phyloP scores from a whole-genome alignment of 352 stramenopile species.

The Phytophthora multivora region DNA sequence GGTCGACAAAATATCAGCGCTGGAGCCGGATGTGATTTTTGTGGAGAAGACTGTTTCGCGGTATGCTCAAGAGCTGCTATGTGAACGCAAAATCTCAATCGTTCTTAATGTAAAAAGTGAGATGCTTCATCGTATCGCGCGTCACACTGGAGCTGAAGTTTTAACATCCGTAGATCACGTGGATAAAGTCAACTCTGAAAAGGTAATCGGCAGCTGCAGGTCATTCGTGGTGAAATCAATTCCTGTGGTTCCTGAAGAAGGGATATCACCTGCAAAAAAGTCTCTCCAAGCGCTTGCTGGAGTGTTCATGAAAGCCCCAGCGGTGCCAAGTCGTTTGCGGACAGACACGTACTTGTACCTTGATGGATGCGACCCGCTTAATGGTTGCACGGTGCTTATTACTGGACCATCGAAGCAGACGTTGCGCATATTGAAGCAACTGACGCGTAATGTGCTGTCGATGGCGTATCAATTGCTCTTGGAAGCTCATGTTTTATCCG shows the following conservation, averaged over 20 bases:
- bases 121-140: constrained; percentile 92
- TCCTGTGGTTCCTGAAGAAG: constrained; percentile 47
- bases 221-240: constrained; percentile 76
- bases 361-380: constrained; percentile 93
- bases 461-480: constrained; percentile 97
- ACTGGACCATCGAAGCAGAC: constrained; percentile 87
- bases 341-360: constrained; percentile 94
- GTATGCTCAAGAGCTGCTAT: constrained; percentile 93
- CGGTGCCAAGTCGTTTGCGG: constrained; percentile 37
- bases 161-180: constrained; percentile 95
- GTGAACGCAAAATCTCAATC: constrained; percentile 90
- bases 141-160: constrained; percentile 93
- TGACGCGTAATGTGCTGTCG: constrained; percentile 91
- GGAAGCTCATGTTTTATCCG: constrained; percentile 94
- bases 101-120: constrained; percentile 95
- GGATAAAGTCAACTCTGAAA: constrained; percentile 46
- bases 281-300: constrained; percentile 33
- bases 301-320: constrained; percentile 32
- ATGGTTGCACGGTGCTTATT: constrained; percentile 95
- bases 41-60: constrained; percentile 90
- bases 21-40: constrained; percentile 96
- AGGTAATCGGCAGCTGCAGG: constrained; percentile 68
- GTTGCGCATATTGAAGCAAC: constrained; percentile 92
- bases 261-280: constrained; percentile 31
- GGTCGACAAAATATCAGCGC: constrained; percentile 95